Percentiles rank a stretch among this genome's conserved stretches.
These are phyloP conservation scores for Helotiales sp. DNA, from an alignment of 2,329 filamentous ascomycete genomes.

Conservation along the genomic window DNA sequence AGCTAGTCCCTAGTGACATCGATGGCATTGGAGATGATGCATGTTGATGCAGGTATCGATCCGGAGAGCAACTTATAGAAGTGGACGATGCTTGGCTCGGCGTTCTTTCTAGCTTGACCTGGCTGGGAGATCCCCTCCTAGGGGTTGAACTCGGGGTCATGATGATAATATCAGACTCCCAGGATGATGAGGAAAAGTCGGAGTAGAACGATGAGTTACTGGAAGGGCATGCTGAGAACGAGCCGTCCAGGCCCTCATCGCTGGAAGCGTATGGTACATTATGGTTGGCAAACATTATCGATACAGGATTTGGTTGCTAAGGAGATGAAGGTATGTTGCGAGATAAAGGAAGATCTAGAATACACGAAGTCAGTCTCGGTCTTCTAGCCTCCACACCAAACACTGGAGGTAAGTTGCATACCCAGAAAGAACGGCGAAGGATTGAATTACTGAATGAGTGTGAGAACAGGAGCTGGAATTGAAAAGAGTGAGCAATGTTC, in stretches of 20 bases:
- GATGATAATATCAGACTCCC: constrained; percentile 7
- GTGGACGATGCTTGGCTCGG: constrained; percentile 10
- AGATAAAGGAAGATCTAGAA: constrained; percentile 8
- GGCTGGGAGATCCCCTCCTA: constrained; percentile 5
- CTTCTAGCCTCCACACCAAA: neutral
- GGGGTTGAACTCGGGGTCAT: constrained; percentile 17
- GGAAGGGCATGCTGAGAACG: constrained; percentile 2
- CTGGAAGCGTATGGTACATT: constrained; percentile 7
- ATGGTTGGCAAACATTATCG: constrained; percentile 22
- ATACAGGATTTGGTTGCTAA: neutral
- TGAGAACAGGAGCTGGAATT: neutral
- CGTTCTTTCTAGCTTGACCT: constrained; percentile 19
- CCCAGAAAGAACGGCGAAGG: neutral
- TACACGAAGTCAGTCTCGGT: neutral
- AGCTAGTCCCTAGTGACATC: constrained; percentile 16
- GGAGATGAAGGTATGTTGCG: no score
- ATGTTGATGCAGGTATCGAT: constrained; percentile 3
- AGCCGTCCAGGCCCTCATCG: constrained; percentile 7
- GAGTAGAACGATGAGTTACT: constrained; percentile 16
- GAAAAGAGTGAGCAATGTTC: constrained; percentile 5
- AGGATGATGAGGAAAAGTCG: constrained; percentile 12
- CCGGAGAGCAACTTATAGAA: constrained; percentile 7
- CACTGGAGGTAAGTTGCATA: neutral
- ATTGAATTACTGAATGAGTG: neutral
- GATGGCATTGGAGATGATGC: constrained; percentile 18